Base-by-base conservation (phyloP, 2,329 filamentous ascomycete genomes). In the Diplodia sapinea region DNA sequence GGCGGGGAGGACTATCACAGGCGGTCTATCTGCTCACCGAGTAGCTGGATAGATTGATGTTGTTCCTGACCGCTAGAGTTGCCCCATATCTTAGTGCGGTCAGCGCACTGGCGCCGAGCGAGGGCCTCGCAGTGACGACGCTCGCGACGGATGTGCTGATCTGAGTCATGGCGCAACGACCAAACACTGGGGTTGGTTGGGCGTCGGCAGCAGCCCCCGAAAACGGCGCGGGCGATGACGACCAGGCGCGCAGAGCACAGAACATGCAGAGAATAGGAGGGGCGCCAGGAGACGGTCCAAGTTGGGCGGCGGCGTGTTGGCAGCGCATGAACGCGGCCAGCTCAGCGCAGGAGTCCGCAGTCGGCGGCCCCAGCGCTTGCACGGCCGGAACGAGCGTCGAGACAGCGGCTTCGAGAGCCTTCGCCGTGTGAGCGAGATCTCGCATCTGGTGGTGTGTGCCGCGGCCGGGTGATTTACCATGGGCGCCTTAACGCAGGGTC, bases 401-500 rank as follows among this genome's bases (percentile, higher is more conserved):
- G 38, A 26, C 36, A 47, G 56, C 43, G 26, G 5, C 13, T 8
- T 33, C 51, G 29, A 36, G 51, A 36, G 17, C 13, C 0, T 33
- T 20, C 17, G 23, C 33, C 26, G 13, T 20, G 12, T 17, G 56
- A 17, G 40, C 26, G 26, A 62, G 57, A 62, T 62, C 57, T 62
- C 40, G 55, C 55, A 59, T n/a, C 20, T 15, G n/a, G 36, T 59
- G 38, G 55, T 61, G 56, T 43, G 56, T 61, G 56, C 56, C 8
- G 20, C 3, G 23, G 57, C 59, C 59, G 59, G 59, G 43, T 63
- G 59, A 63, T 63, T 51, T 38, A 40, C 59, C 59, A 50, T 51
- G 59, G 59, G 26, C 59, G 59, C 59, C 59, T 63, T 9, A 63
- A 63, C 20, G 59, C 47, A 63, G 59, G 59, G 59, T 36, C 59